phyloP scores from a whole-genome alignment of 2,329 filamentous ascomycete genomes.

The Beauveria caledonica region DNA sequence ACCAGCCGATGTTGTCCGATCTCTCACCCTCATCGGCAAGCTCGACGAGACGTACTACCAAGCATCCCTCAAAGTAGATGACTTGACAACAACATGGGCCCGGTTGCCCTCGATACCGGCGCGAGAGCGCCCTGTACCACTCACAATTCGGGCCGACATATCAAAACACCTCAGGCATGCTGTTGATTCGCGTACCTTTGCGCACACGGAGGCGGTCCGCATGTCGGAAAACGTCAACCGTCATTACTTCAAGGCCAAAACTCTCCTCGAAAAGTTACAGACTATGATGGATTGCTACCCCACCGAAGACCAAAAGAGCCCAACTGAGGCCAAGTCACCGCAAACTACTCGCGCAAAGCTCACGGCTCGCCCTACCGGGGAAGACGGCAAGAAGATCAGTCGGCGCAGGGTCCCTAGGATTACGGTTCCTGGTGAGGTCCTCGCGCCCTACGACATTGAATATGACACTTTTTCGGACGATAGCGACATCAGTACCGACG shows the following conservation, averaged over 20 bases:
- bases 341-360: constrained; percentile 43
- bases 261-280: constrained; percentile 50
- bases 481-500: constrained; percentile 44
- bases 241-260: constrained; percentile 53
- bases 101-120: constrained; percentile 41
- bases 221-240: constrained; percentile 56
- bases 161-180: constrained; percentile 48
- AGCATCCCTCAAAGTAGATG: constrained; percentile 45
- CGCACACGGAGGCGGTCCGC: constrained; percentile 53
- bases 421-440: constrained; percentile 57
- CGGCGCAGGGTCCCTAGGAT: constrained; percentile 46
- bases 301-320: constrained; percentile 43
- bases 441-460: constrained; percentile 57
- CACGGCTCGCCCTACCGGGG: constrained; percentile 33
- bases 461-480: constrained; percentile 50
- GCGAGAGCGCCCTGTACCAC: constrained; percentile 39
- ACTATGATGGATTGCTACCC: constrained; percentile 54
- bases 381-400: constrained; percentile 37
- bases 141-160: constrained; percentile 49
- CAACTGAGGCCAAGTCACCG: constrained; percentile 44
- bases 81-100: constrained; percentile 49
- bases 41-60: constrained; percentile 53
- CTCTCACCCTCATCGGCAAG: constrained; percentile 56
- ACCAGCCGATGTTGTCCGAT: constrained; percentile 57
- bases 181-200: constrained; percentile 47